Evolutionary conservation across 805 yeast genomes (phyloP), one percentile per base, ranked within the genome.

Genomic region (Saccharomyces cerevisiae): DNA sequence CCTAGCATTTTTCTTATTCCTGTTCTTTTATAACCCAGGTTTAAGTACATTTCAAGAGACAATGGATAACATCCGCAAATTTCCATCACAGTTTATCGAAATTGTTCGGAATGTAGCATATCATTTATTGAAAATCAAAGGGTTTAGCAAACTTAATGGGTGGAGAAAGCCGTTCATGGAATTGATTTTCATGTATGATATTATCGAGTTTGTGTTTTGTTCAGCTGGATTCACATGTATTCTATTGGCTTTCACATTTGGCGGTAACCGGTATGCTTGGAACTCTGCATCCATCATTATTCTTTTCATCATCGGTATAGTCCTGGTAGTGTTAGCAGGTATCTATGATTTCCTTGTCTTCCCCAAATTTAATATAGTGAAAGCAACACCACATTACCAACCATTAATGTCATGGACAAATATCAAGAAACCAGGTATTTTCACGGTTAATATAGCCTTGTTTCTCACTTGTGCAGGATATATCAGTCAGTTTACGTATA

Each of bases 231-330:
- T 61, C n/a, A 57, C 61, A n/a, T 32, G 62, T 22, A 50, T 61
- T 14, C 50, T 64, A 21, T 47, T 64, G 32, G 68, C 61, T 1
- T 50, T 66, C 29, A 64, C 67, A 6, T 62, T 62, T 49, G 89
- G 88, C 32, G 89, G 89, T 2, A 70, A 78, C 9, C 70, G 77
- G 10, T 82, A 75, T 62, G 65, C 72, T 0, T 85, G 89, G 90
- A 59, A 75, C 59, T 77, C 77, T 11, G 65, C 76, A 1, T 54
- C 70, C 22, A 73, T 73, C 13, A 75, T 80, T 14, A 52, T 69
- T 6, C 66, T 78, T 67, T 64, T 80, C 41, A 63, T 69, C 3
- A 56, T 79, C 41, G 83, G 84, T 27, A 77, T 73, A 1, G 52
- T 66, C 0, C 68, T 73, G 27, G 70, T 78, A 22, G 55, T 75